Evolutionary conservation across 768 basidiomycete genomes (phyloP).

Genomic region (Royoungia palumana): DNA sequence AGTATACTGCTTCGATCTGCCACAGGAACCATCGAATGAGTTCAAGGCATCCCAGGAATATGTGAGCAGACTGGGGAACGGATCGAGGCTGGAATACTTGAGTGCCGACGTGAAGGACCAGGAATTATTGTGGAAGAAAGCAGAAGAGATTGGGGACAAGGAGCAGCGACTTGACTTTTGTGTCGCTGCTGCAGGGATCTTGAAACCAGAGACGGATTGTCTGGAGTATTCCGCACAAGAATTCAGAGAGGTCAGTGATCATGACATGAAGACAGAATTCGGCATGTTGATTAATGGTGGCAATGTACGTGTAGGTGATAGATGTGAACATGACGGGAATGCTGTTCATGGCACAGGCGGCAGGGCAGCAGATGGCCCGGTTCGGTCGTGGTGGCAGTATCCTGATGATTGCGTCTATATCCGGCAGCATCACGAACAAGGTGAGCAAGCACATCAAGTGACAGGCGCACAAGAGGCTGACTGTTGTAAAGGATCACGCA

Average conservation of each 20-base stretch:
- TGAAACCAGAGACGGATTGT: constrained; percentile 58
- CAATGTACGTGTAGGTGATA: constrained; percentile 50
- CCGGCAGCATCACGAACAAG: constrained; percentile 66
- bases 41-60: constrained; percentile 54
- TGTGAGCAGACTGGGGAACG: constrained; percentile 43
- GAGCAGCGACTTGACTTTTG: constrained; percentile 75
- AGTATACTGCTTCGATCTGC: constrained; percentile 68
- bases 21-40: constrained; percentile 51
- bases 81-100: constrained; percentile 55
- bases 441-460: constrained; percentile 32
- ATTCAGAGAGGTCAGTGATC: constrained; percentile 2
- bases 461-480: not conserved
- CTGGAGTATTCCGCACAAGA: constrained; percentile 57
- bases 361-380: constrained; percentile 54
- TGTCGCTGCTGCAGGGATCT: constrained; percentile 74
- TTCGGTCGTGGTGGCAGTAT: constrained; percentile 50
- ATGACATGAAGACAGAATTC: too few relatives aligned
- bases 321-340: constrained; percentile 64
- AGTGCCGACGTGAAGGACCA: constrained; percentile 66
- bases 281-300: not conserved
- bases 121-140: constrained; percentile 51
- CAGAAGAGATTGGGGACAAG: constrained; percentile 56
- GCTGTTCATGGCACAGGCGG: constrained; percentile 59
- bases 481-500: constrained; percentile 52
- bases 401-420: constrained; percentile 59